These are phyloP conservation scores for Miscanthus lutarioriparius DNA, from an alignment of 176 grass and related monocot genomes.

Conservation along the genomic window DNA sequence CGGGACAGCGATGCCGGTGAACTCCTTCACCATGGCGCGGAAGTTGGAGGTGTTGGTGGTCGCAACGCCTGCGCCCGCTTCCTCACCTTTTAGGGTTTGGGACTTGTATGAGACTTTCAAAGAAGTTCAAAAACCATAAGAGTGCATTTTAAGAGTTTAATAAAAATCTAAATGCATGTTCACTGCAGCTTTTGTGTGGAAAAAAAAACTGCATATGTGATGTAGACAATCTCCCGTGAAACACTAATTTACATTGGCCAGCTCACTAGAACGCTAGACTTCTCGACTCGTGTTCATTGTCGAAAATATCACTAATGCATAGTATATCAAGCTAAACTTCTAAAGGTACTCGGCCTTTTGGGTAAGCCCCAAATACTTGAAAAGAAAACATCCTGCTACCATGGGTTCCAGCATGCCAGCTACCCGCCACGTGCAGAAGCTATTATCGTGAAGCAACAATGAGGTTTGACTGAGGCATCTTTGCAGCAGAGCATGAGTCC, in stretches of 20 bases:
- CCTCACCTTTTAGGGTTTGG: too few species aligned
- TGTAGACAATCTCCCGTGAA: too few species aligned
- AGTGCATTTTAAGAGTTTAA: too few species aligned
- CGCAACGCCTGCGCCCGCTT: slow-evolving; percentile 20
- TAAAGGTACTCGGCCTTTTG: background rate
- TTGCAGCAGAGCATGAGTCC: background rate
- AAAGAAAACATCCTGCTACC: background rate
- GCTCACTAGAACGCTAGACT: background rate
- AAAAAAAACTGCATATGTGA: too few species aligned
- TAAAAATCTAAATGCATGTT: too few species aligned
- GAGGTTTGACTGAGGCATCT: background rate
- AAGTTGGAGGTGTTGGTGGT: slow-evolving; percentile 94
- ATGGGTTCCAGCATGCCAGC: background rate
- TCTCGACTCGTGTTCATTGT: background rate
- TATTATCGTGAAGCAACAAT: background rate
- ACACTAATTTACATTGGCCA: background rate
- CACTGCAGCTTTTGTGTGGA: too few species aligned
- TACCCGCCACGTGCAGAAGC: background rate
- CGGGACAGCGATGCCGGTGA: slow-evolving; percentile 53
- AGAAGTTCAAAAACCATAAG: too few species aligned
- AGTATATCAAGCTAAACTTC: too few species aligned
- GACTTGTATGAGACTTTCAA: too few species aligned
- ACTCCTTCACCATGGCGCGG: slow-evolving; percentile 98
- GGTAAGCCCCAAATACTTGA: background rate
- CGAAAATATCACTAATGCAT: background rate